Percentiles rank a stretch among this genome's conserved stretches.
Evolutionary conservation across 2,329 filamentous ascomycete genomes (phyloP).

Genomic region (Trichophyton verrucosum): DNA sequence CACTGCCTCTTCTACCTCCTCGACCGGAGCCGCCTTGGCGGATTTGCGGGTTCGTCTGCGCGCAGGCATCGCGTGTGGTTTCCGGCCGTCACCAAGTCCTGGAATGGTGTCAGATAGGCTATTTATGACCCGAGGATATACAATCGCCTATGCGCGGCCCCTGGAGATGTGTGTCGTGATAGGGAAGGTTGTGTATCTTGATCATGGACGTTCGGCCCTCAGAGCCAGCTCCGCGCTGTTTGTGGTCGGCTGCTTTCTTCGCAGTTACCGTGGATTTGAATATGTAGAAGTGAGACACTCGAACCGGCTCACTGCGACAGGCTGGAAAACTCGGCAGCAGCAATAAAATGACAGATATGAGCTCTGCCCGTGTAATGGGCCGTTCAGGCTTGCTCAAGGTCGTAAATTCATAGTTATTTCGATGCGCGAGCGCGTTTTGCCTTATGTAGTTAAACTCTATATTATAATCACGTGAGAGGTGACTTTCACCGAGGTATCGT

Average conservation of each 20-base stretch:
- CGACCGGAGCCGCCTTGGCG: constrained; percentile 19
- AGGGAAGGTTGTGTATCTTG: background rate
- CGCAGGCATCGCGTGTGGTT: constrained; percentile 29
- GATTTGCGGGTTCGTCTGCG: constrained; percentile 30
- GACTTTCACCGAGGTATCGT: background rate
- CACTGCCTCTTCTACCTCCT: constrained; percentile 15
- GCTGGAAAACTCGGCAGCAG: background rate
- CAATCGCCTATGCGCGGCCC: background rate
- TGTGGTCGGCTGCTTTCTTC: background rate
- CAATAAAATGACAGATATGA: background rate
- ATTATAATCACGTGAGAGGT: background rate
- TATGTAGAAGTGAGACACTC: background rate
- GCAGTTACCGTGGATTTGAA: background rate
- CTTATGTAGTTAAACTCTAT: background rate
- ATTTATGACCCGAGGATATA: background rate
- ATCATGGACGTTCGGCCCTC: background rate
- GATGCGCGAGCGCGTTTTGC: constrained; percentile 1
- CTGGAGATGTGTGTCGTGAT: background rate
- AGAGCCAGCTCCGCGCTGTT: background rate
- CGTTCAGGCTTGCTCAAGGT: background rate
- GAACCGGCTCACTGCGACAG: background rate
- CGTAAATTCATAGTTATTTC: background rate
- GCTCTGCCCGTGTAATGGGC: background rate
- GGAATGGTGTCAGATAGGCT: background rate
- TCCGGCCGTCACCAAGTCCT: background rate